Evolutionary conservation across 768 basidiomycete genomes (phyloP).

Genomic region (Podaxis sp.): DNA sequence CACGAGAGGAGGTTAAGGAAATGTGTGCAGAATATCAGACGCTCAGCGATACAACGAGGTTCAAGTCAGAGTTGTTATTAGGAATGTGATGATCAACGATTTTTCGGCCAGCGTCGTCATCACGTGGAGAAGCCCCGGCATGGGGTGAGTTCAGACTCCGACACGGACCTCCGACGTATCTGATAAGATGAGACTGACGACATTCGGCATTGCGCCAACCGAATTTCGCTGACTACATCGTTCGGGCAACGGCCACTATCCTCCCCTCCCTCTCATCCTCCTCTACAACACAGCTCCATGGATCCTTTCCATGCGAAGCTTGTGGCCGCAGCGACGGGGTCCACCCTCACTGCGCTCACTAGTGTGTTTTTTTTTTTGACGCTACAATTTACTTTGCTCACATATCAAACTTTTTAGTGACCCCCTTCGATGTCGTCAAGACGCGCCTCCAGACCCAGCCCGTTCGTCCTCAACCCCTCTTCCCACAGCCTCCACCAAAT

Average conservation of each 20-base stretch:
- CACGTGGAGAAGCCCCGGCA: slow-evolving; percentile 10
- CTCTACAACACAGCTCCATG: slow-evolving; percentile 40
- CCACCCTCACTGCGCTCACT: slow-evolving; percentile 79
- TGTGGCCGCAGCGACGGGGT: slow-evolving; percentile 76
- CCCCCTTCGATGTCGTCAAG: slow-evolving; percentile 98
- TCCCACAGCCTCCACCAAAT: slow-evolving; percentile 52
- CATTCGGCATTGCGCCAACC: slow-evolving; percentile 3
- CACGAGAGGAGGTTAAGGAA: neutral
- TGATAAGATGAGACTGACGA: slow-evolving; percentile 26
- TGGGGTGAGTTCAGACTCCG: slow-evolving; percentile 7
- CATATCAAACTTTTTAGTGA: slow-evolving; percentile 65
- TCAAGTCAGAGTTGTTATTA: slow-evolving; percentile 12
- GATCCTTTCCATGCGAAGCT: slow-evolving; percentile 78
- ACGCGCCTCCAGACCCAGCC: slow-evolving; percentile 94
- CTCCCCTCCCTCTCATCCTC: slow-evolving; percentile 11
- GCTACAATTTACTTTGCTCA: neutral
- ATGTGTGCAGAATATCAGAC: neutral
- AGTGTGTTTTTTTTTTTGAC: slow-evolving; percentile 45
- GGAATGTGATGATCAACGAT: slow-evolving; percentile 22
- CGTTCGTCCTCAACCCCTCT: slow-evolving; percentile 46
- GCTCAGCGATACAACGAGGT: slow-evolving; percentile 9
- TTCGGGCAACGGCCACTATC: slow-evolving; percentile 7
- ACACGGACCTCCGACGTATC: slow-evolving; percentile 26
- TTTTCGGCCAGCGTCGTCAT: slow-evolving; percentile 19
- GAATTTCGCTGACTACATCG: neutral